Conservation (phyloP, 495 filamentous ascomycete species). For the Gamarada debralockiae region DNA sequence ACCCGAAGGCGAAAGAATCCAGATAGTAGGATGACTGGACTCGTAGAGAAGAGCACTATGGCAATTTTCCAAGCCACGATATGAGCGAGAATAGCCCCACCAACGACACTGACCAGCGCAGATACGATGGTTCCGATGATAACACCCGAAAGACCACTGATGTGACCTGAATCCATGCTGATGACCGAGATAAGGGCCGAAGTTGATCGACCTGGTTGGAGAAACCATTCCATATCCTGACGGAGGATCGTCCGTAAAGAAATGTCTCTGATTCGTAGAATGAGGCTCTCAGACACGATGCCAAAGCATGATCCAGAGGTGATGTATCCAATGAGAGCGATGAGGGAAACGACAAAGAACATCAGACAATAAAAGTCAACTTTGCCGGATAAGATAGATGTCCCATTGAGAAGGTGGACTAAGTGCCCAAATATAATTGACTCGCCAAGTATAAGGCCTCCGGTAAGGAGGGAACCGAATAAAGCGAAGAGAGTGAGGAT, state of each 20-base stretch:
- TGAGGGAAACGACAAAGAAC: constrained; percentile 52
- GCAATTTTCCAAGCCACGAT: constrained; percentile 59
- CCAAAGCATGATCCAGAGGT: constrained; percentile 47
- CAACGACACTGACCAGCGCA: constrained; percentile 35
- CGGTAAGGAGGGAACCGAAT: constrained; percentile 31
- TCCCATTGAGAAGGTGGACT: constrained; percentile 27
- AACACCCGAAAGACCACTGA: constrained; percentile 40
- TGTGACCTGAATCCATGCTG: constrained; percentile 43
- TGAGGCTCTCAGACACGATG: constrained; percentile 48
- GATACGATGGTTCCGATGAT: constrained; percentile 40
- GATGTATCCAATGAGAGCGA: constrained; percentile 50
- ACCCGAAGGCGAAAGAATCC: constrained; percentile 49
- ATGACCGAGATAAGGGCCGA: constrained; percentile 44
- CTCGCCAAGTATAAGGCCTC: constrained; percentile 44
- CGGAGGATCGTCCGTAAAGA: constrained; percentile 48
- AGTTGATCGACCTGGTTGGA: constrained; percentile 43
- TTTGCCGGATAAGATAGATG: constrained; percentile 22
- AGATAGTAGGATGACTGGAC: constrained; percentile 47
- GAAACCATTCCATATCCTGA: constrained; percentile 53
- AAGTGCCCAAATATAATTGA: constrained; percentile 52
- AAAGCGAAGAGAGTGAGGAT: constrained; percentile 24
- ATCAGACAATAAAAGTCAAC: constrained; percentile 49
- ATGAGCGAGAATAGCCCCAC: constrained; percentile 52
- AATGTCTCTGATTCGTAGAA: constrained; percentile 44
- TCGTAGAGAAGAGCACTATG: constrained; percentile 46